Conservation (phyloP, 306 rosid genomes). For the Pyrus betulifolia region DNA sequence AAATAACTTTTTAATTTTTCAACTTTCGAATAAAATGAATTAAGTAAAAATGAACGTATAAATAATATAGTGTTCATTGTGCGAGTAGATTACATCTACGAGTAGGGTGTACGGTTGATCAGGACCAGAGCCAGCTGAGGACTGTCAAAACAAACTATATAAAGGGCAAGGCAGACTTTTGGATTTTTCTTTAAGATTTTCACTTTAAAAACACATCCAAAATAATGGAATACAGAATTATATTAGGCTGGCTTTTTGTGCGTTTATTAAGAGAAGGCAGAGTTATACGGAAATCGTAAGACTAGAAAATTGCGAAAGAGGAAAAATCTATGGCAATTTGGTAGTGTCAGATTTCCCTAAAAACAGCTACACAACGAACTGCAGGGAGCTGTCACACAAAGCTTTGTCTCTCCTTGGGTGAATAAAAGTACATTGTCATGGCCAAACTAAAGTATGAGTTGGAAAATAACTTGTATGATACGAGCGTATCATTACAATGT, state of each 20-base stretch:
- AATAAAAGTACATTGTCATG: conserved; percentile 15
- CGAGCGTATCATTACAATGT: background rate
- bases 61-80: too few species aligned
- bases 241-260: background rate
- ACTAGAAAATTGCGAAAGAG: background rate
- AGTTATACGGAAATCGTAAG: conserved; percentile 11
- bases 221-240: background rate
- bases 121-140: background rate
- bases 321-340: conserved; percentile 13
- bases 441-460: background rate
- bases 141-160: background rate
- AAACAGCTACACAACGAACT: conserved; percentile 11
- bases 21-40: too few species aligned
- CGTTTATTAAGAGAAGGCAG: background rate
- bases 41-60: too few species aligned
- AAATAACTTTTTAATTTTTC: too few species aligned
- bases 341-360: conserved; percentile 19
- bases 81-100: background rate
- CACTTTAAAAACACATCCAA: background rate
- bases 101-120: background rate
- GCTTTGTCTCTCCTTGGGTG: conserved; percentile 22
- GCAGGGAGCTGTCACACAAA: conserved; percentile 15
- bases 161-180: background rate
- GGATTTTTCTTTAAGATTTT: background rate
- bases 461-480: too few species aligned